Evolutionary conservation across 139 green algal genomes (phyloP).

Genomic region (Axilococcus clingmanii): DNA sequence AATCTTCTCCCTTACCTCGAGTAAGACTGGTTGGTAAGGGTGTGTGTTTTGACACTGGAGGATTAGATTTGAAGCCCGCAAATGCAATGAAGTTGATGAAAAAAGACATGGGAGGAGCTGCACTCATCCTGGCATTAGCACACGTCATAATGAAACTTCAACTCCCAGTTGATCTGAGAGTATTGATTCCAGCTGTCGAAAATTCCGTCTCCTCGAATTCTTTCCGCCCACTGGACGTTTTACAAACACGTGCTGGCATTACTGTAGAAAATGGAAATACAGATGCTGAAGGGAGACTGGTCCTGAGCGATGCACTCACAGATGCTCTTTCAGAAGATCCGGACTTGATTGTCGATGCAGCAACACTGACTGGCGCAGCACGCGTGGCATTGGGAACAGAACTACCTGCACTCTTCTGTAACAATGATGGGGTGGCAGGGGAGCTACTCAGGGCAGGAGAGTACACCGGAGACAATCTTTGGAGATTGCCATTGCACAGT

Average conservation of each 20-base stretch:
- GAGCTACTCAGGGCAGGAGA: constrained; percentile 24
- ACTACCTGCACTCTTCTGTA: constrained; percentile 49
- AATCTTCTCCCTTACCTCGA: constrained; percentile 20
- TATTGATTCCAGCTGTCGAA: constrained; percentile 53
- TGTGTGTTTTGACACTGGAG: constrained; percentile 52
- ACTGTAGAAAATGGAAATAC: constrained; percentile 49
- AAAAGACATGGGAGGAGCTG: constrained; percentile 60
- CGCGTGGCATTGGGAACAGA: constrained; percentile 48
- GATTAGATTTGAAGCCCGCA: constrained; percentile 54
- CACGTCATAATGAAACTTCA: constrained; percentile 32
- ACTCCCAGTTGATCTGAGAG: constrained; percentile 30
- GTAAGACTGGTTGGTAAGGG: constrained; percentile 60
- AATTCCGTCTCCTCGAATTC: constrained; percentile 38
- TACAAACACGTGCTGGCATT: constrained; percentile 43
- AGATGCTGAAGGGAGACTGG: constrained; percentile 48
- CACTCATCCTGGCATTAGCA: constrained; percentile 42
- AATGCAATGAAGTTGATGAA: constrained; percentile 61
- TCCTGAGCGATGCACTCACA: constrained; percentile 46
- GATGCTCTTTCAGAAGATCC: constrained; percentile 25
- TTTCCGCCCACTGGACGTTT: constrained; percentile 42
- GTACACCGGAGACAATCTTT: constrained; percentile 37
- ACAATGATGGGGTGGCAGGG: constrained; percentile 28
- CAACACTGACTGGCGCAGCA: constrained; percentile 62
- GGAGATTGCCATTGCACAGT: constrained; percentile 51
- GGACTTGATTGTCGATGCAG: constrained; percentile 54